A percentile compares a stretch with the other conserved stretches of the same genome.
phyloP scores from a whole-genome alignment of 768 basidiomycete genomes.

The Leccinum broughii region DNA sequence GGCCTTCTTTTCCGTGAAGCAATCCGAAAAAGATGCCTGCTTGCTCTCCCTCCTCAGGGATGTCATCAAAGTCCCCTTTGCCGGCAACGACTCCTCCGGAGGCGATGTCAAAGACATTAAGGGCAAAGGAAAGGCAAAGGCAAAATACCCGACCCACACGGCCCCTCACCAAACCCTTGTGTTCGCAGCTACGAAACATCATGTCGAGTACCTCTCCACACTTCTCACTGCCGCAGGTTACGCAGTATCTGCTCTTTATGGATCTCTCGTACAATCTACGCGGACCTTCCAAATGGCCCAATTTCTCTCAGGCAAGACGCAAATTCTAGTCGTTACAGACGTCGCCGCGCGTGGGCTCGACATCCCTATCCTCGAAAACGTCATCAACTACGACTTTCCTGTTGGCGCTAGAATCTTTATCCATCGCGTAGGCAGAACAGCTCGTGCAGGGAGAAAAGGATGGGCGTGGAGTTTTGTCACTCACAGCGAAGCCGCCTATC shows the following conservation, averaged over 20 bases:
- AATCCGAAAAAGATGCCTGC: constrained; percentile 92
- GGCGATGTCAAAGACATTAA: constrained; percentile 38
- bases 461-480: constrained; percentile 97
- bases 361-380: constrained; percentile 94
- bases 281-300: constrained; percentile 88
- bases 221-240: constrained; percentile 83
- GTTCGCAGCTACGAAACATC: constrained; percentile 97
- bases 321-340: constrained; percentile 92
- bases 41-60: constrained; percentile 82
- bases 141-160: constrained; percentile 47
- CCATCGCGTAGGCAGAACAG: constrained; percentile 96
- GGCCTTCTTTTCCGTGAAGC: constrained; percentile 92
- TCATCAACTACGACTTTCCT: constrained; percentile 98
- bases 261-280: constrained; percentile 89
- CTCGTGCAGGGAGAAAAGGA: constrained; percentile 90
- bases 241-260: constrained; percentile 91
- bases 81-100: constrained; percentile 29
- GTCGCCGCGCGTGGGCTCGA: constrained; percentile 98
- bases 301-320: constrained; percentile 79
- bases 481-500: constrained; percentile 80
- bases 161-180: constrained; percentile 90
- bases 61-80: constrained; percentile 78
- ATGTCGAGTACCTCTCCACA: constrained; percentile 89
- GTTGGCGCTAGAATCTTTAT: constrained; percentile 92
- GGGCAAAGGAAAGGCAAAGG: constrained; percentile 52